Base-by-base conservation (phyloP, 176 grass and related monocot genomes). In the Carex parvula region DNA sequence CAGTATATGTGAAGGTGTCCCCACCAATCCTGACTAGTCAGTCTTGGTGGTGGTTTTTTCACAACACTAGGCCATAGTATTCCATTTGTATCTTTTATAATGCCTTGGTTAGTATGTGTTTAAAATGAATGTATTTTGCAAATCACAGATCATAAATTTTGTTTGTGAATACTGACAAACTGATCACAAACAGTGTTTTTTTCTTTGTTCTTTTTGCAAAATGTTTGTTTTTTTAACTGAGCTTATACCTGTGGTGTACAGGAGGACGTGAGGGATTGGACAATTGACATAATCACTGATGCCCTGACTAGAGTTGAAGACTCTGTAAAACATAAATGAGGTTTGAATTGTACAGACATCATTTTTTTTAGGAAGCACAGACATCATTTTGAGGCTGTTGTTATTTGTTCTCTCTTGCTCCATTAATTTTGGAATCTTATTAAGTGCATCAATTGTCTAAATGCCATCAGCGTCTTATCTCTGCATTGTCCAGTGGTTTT, bases 211-310 rank as follows among this genome's bases (percentile, higher is more conserved):
- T 50, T 87, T 50, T 53, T 13, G 30, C 39, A 62, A 79, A 57
- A 30, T 15, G 6, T 33, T 16, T 8, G 14, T 81, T 20, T 81
- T 16, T n/a, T 42, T 1, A 42, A 78, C 78, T 65, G 46, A 20
- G 78, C 3, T 60, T 7, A 59, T 84, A 5, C 10, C 71, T 57
- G 64, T 58, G 57, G 20, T 62, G 52, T 95, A 77, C 86, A 99
- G 96, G 91, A 90, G 59, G 81, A 99, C 73, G 86, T 92, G 74
- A 95, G 89, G 80, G 93, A 95, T 89, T 99, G 96, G 91, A 86
- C 85, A 53, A 88, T 86, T 12, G 93, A 99, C 78, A 83, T 92
- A 67, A 76, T 95, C 68, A 90, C 70, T 5, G 91, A 99, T 87
- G 87, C 89, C 26, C 86, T 95, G 62, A 92, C 91, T 5, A 88